Evolutionary conservation across 192 early-diverging fungal genomes (phyloP).

Genomic region (Funneliformis geosporum): DNA sequence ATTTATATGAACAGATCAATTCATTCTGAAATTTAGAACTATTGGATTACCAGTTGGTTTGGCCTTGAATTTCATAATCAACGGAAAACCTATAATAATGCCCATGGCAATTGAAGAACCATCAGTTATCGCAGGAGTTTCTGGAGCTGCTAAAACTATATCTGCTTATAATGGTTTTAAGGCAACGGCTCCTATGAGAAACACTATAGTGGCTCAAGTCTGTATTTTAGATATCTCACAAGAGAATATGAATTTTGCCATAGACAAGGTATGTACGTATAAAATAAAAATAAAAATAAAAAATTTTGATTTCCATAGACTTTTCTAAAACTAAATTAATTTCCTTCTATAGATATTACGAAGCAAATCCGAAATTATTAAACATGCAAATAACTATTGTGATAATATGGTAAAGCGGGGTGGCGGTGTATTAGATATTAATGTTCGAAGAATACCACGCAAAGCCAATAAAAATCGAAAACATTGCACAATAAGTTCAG

Average conservation of each 20-base stretch:
- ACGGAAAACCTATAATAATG: slow-evolving; percentile 57
- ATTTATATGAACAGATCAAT: too few relatives aligned
- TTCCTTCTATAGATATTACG: not conserved
- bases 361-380: slow-evolving; percentile 45
- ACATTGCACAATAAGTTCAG: slow-evolving; percentile 3
- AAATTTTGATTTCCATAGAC: not conserved
- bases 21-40: slow-evolving; percentile 42
- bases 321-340: not conserved
- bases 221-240: slow-evolving; percentile 60
- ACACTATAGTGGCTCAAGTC: slow-evolving; percentile 74
- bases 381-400: slow-evolving; percentile 64
- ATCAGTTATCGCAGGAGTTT: slow-evolving; percentile 76
- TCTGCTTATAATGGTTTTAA: slow-evolving; percentile 58
- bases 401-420: slow-evolving; percentile 65
- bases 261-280: slow-evolving; percentile 33
- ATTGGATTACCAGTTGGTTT: slow-evolving; percentile 71
- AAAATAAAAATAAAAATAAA: too few relatives aligned
- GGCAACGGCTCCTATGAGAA: slow-evolving; percentile 58
- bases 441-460: slow-evolving; percentile 50
- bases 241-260: slow-evolving; percentile 39
- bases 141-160: slow-evolving; percentile 74
- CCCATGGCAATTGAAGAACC: slow-evolving; percentile 83
- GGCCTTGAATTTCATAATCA: slow-evolving; percentile 73
- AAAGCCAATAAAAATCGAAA: slow-evolving; percentile 29
- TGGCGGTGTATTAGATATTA: slow-evolving; percentile 63